A percentile compares a stretch with the other conserved stretches of the same genome.
phyloP scores from a whole-genome alignment of 208 protist genomes.

The Tetramitus jugosus region DNA sequence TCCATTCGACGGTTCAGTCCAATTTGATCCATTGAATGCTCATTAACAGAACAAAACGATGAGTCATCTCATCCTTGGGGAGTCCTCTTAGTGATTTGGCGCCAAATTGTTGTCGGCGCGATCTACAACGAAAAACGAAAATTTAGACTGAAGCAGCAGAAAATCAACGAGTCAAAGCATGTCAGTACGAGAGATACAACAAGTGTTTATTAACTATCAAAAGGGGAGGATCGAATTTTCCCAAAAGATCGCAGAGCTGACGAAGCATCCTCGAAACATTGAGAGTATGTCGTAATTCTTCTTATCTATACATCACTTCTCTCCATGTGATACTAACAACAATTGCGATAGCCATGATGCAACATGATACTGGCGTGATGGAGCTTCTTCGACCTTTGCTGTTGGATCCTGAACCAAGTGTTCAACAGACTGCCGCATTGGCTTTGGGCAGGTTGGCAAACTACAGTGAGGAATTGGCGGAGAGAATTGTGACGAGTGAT shows the following conservation, averaged over 20 bases:
- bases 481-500: constrained; percentile 89
- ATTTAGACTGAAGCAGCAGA: too few species aligned
- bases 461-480: constrained; percentile 91
- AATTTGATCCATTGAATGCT: too few species aligned
- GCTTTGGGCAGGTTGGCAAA: constrained; percentile 92
- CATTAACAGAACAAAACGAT: too few species aligned
- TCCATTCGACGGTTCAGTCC: too few species aligned
- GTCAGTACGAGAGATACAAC: constrained; percentile 65
- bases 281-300: constrained; percentile 55
- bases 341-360: background rate
- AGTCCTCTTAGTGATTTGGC: too few species aligned
- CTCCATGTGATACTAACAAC: background rate
- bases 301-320: too few species aligned
- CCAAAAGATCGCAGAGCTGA: constrained; percentile 84
- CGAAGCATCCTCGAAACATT: constrained; percentile 90
- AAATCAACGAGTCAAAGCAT: too few species aligned
- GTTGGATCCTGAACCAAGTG: constrained; percentile 89
- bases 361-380: constrained; percentile 73
- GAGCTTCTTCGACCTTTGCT: constrained; percentile 89
- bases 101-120: too few species aligned
- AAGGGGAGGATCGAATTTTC: constrained; percentile 88
- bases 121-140: too few species aligned
- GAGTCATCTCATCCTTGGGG: too few species aligned
- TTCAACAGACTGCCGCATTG: constrained; percentile 94
- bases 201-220: constrained; percentile 94